These are phyloP conservation scores for Colletotrichum sp. DNA, from an alignment of 2,329 filamentous ascomycete species.

Conservation along the genomic window DNA sequence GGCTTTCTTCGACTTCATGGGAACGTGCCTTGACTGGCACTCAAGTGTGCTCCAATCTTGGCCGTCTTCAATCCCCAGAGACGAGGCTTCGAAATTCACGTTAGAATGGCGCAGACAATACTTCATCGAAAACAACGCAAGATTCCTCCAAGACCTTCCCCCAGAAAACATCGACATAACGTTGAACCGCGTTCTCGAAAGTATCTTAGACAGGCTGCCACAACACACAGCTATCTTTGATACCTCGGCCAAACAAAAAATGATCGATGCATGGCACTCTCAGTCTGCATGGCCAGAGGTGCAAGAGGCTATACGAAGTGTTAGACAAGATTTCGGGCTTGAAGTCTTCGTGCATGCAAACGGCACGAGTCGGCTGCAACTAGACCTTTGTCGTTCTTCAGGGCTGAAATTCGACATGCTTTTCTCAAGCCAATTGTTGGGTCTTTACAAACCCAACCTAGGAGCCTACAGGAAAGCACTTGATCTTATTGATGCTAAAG, in stretches of 20 bases:
- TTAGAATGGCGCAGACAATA: slow-evolving; percentile 56
- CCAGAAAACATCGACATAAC: slow-evolving; percentile 59
- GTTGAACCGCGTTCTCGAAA: slow-evolving; percentile 44
- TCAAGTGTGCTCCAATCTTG: slow-evolving; percentile 38
- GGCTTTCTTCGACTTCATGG: slow-evolving; percentile 64
- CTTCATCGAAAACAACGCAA: slow-evolving; percentile 49
- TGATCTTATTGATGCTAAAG: slow-evolving; percentile 44
- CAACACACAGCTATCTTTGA: neutral
- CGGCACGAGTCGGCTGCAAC: slow-evolving; percentile 58
- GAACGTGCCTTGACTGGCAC: slow-evolving; percentile 63
- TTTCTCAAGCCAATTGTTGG: slow-evolving; percentile 56
- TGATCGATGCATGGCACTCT: slow-evolving; percentile 50
- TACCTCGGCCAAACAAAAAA: slow-evolving; percentile 18
- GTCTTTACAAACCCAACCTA: slow-evolving; percentile 52
- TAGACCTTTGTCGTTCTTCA: slow-evolving; percentile 54
- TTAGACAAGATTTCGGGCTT: slow-evolving; percentile 39
- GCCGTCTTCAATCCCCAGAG: slow-evolving; percentile 34
- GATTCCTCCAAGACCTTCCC: slow-evolving; percentile 35
- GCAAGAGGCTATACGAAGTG: slow-evolving; percentile 38
- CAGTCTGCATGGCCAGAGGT: slow-evolving; percentile 59
- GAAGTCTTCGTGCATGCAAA: slow-evolving; percentile 59
- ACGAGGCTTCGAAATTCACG: slow-evolving; percentile 44
- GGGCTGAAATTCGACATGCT: slow-evolving; percentile 55
- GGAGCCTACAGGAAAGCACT: slow-evolving; percentile 51
- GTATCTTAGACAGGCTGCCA: slow-evolving; percentile 33